These are phyloP conservation scores for Sporothrix pallida DNA, from an alignment of 2,329 filamentous ascomycete genomes.

Conservation along the genomic window DNA sequence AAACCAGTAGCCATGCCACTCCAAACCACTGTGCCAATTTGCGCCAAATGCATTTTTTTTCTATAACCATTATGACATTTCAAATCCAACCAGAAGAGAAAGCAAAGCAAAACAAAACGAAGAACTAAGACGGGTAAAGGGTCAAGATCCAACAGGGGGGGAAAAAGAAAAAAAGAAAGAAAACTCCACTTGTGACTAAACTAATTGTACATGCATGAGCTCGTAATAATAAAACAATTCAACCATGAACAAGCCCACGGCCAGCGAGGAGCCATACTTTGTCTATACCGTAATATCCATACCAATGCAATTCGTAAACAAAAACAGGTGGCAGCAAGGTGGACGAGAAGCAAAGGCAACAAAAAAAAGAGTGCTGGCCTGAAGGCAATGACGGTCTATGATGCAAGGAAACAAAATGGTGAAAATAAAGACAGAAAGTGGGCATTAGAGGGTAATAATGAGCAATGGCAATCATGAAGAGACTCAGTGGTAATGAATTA, in stretches of 20 bases:
- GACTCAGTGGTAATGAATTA: not conserved
- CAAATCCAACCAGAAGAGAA: not conserved
- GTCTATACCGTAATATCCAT: conserved; percentile 26
- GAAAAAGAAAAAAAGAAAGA: not conserved
- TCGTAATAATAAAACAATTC: not conserved
- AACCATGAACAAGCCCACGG: conserved; percentile 17
- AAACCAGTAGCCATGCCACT: not conserved
- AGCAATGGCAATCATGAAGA: not conserved
- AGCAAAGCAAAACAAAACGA: too few relatives aligned
- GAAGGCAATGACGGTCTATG: conserved; percentile 17
- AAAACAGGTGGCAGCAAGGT: not conserved
- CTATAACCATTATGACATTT: not conserved
- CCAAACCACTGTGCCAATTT: not conserved
- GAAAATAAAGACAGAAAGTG: not conserved
- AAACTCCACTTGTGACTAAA: not conserved
- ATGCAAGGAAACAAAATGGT: not conserved
- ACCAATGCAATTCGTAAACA: conserved; percentile 24
- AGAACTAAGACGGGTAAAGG: too few relatives aligned
- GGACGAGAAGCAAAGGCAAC: not conserved
- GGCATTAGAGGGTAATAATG: not conserved
- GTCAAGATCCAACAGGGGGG: too few relatives aligned
- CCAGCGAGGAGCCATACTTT: conserved; percentile 18
- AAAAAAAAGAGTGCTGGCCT: not conserved
- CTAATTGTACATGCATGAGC: not conserved
- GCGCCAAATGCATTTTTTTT: not conserved